A percentile compares a stretch with the other conserved stretches of the same genome.
phyloP scores from a whole-genome alignment of 2,329 filamentous ascomycete genomes.

The Bipolaris bicolor region DNA sequence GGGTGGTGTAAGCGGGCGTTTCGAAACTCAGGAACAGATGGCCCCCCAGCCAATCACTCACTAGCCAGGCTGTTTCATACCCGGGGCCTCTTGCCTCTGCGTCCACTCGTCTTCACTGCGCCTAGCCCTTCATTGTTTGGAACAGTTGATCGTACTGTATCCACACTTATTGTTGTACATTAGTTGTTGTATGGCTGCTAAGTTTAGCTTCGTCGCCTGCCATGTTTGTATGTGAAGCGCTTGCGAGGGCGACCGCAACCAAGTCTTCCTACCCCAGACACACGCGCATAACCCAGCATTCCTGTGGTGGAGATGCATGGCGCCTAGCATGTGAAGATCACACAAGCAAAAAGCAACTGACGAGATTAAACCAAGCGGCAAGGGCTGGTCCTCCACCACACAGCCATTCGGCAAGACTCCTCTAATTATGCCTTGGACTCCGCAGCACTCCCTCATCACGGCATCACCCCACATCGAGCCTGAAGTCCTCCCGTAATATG shows the following conservation, averaged over 20 bases:
- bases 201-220: slow-evolving; percentile 4
- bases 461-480: slow-evolving; percentile 22
- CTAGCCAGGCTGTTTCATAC: slow-evolving; percentile 24
- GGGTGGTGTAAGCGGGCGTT: slow-evolving; percentile 26
- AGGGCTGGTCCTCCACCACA: neutral
- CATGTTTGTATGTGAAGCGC: neutral
- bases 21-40: slow-evolving; percentile 30
- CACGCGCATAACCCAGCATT: neutral
- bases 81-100: slow-evolving; percentile 14
- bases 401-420: neutral
- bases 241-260: neutral
- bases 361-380: neutral
- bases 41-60: slow-evolving; percentile 24
- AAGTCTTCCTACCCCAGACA: slow-evolving; percentile 1
- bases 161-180: neutral
- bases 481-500: slow-evolving; percentile 14
- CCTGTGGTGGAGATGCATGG: neutral
- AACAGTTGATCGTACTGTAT: neutral
- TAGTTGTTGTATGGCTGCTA: slow-evolving; percentile 3
- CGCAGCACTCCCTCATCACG: slow-evolving; percentile 2
- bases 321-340: slow-evolving; percentile 5
- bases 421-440: slow-evolving; percentile 6
- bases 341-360: slow-evolving; percentile 8
- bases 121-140: slow-evolving; percentile 9
- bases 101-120: slow-evolving; percentile 10